Evolutionary conservation across 805 yeast genomes (phyloP).

Genomic region (Komagataella populi): DNA sequence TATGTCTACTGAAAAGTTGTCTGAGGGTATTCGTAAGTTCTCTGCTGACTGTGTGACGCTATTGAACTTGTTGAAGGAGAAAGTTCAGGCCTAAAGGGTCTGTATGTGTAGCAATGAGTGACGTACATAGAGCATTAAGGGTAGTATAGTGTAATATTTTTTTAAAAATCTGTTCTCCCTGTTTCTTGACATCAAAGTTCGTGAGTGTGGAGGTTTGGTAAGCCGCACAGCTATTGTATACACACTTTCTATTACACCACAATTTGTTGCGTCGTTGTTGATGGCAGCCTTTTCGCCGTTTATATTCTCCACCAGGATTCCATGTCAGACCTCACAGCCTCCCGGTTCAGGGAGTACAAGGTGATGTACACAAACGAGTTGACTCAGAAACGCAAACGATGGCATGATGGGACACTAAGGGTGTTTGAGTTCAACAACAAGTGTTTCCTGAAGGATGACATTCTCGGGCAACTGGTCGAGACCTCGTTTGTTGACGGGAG

Average conservation of each 20-base stretch:
- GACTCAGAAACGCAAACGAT: conserved; percentile 30
- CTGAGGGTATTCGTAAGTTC: conserved; percentile 96
- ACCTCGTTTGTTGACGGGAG: conserved; percentile 14
- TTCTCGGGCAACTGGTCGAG: conserved; percentile 9
- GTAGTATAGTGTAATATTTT: neutral
- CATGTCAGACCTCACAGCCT: conserved; percentile 5
- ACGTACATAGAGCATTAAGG: neutral
- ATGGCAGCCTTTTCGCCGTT: conserved; percentile 4
- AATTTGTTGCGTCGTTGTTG: neutral
- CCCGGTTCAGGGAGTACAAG: conserved; percentile 31
- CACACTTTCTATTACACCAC: neutral
- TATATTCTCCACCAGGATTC: neutral
- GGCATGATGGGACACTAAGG: conserved; percentile 37
- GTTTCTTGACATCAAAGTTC: neutral
- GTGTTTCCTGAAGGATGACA: conserved; percentile 25
- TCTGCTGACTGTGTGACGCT: conserved; percentile 86
- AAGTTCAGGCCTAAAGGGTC: conserved; percentile 15
- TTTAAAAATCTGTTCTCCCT: too few species aligned
- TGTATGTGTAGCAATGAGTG: neutral
- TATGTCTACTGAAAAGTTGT: conserved; percentile 95
- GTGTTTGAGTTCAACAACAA: conserved; percentile 35
- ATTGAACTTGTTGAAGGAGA: conserved; percentile 48
- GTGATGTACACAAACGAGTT: conserved; percentile 31
- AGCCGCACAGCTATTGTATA: neutral
- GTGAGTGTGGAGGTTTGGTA: neutral